phyloP scores from a whole-genome alignment of 306 rosid genomes.

The Acacia melanoxylon region DNA sequence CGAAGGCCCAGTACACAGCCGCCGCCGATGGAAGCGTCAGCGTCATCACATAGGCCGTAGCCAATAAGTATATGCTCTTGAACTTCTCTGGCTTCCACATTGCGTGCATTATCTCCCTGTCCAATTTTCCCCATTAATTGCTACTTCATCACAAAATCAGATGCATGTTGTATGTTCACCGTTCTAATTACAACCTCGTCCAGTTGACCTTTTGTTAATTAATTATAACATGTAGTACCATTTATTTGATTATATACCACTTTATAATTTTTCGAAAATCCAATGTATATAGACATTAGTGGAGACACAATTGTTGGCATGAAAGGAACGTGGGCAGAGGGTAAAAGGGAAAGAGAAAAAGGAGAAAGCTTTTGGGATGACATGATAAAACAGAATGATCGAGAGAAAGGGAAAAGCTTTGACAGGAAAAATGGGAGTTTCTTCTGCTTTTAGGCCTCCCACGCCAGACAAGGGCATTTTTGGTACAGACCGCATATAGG shows the following conservation, averaged over 20 bases:
- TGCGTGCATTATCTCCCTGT: constrained; percentile 86
- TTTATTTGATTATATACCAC: no score
- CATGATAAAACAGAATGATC: background rate
- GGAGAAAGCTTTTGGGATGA: background rate
- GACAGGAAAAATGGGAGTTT: background rate
- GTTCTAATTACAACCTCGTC: no score
- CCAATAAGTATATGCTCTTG: constrained; percentile 69
- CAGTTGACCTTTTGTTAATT: no score
- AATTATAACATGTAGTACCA: no score
- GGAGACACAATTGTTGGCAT: no score
- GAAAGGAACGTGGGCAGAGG: background rate
- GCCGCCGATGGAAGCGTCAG: constrained; percentile 80
- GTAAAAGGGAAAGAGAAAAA: background rate
- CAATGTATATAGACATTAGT: no score
- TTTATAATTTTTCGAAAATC: no score
- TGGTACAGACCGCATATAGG: background rate
- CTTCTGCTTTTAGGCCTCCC: background rate
- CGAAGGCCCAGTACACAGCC: constrained; percentile 89
- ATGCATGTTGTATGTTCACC: background rate
- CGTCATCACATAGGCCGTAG: constrained; percentile 72
- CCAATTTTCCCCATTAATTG: background rate
- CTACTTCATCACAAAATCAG: background rate
- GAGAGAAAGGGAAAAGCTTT: background rate
- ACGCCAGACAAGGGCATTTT: background rate
- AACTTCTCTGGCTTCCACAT: constrained; percentile 91